phyloP scores from a whole-genome alignment of 2,329 filamentous ascomycete species.

The Aspergillus phoenicis region DNA sequence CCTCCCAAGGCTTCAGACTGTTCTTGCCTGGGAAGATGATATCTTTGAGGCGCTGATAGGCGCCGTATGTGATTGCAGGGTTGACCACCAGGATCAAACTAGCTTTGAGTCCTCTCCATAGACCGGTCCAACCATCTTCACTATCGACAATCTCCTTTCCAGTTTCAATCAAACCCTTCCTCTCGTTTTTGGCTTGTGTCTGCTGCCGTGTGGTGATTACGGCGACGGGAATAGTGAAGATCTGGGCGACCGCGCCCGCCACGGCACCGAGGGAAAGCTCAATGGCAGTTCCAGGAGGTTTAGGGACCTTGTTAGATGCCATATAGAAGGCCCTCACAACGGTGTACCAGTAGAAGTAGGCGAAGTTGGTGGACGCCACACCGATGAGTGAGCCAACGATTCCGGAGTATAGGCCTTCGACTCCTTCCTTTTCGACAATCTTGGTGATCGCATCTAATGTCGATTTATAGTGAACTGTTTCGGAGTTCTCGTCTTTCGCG shows the following conservation, averaged over 20 bases:
- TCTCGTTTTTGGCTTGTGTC: conserved; percentile 80
- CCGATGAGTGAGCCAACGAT: conserved; percentile 84
- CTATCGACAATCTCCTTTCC: conserved; percentile 85
- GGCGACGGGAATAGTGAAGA: conserved; percentile 95
- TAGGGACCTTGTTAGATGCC: conserved; percentile 57
- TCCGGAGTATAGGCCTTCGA: conserved; percentile 82
- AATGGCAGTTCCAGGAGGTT: conserved; percentile 72
- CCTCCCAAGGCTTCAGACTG: conserved; percentile 78
- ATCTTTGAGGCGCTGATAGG: conserved; percentile 85
- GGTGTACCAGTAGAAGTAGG: conserved; percentile 99
- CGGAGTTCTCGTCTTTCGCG: conserved; percentile 46
- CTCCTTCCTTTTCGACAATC: conserved; percentile 78
- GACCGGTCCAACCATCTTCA: conserved; percentile 82
- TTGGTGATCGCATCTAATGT: conserved; percentile 86
- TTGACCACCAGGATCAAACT: conserved; percentile 95
- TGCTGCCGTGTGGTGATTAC: conserved; percentile 96
- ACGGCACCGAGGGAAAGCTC: conserved; percentile 85
- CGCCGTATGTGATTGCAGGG: conserved; percentile 95
- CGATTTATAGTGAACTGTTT: conserved; percentile 76
- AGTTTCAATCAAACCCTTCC: conserved; percentile 84
- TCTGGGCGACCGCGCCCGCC: conserved; percentile 85
- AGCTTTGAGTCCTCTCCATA: conserved; percentile 95
- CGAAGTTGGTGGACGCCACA: conserved; percentile 96
- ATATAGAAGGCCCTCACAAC: conserved; percentile 81
- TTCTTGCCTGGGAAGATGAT: conserved; percentile 75